Conservation (phyloP, 2,329 filamentous ascomycete species). For the Cadophora malorum region DNA sequence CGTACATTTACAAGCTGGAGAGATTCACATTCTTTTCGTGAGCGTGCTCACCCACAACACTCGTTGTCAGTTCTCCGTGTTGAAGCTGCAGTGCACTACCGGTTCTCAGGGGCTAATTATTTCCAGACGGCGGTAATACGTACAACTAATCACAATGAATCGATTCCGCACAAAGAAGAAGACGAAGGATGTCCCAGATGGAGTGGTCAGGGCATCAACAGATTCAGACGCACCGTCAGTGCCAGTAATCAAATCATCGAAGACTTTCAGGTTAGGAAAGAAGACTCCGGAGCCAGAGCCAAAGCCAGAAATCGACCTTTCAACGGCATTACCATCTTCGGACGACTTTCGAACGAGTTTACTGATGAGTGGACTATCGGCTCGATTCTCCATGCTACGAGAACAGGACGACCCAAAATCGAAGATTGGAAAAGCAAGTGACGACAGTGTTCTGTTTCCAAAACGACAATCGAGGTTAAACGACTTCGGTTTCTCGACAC, state of each 20-base stretch:
- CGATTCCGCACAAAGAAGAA: constrained; percentile 78
- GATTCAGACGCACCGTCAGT: constrained; percentile 56
- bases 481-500: constrained; percentile 58
- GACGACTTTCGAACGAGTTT: constrained; percentile 96
- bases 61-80: constrained; percentile 28
- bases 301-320: constrained; percentile 74
- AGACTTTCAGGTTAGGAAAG: constrained; percentile 64
- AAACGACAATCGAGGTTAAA: constrained; percentile 82
- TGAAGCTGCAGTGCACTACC: background rate
- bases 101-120: constrained; percentile 9
- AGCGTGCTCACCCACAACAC: constrained; percentile 37
- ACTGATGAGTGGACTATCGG: constrained; percentile 92
- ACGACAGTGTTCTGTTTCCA: constrained; percentile 86
- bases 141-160: constrained; percentile 63
- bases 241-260: constrained; percentile 51
- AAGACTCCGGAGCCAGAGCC: constrained; percentile 56
- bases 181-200: constrained; percentile 61
- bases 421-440: constrained; percentile 90
- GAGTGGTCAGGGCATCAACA: constrained; percentile 55
- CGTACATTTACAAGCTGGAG: constrained; percentile 30
- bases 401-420: constrained; percentile 93
- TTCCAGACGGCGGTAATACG: constrained; percentile 21
- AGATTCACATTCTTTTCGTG: constrained; percentile 30
- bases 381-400: constrained; percentile 93
- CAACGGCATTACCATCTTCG: constrained; percentile 74